phyloP scores from a whole-genome alignment of 2,329 filamentous ascomycete species.

The Calonectria pseudoreteaudii region DNA sequence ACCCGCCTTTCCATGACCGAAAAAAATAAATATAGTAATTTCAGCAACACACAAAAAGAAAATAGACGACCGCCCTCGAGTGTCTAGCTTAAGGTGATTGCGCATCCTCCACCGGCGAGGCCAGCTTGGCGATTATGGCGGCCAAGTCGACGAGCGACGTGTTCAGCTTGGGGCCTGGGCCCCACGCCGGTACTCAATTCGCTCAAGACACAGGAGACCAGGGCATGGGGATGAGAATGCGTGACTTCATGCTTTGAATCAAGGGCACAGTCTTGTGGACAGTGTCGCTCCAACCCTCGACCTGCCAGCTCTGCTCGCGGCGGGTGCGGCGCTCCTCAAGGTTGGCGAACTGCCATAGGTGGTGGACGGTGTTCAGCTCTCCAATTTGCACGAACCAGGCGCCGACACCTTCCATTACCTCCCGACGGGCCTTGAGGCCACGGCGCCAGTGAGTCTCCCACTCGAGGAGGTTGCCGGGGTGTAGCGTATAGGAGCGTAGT shows the following conservation, averaged over 20 bases:
- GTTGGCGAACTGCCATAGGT: slow-evolving; percentile 98
- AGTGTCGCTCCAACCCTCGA: slow-evolving; percentile 96
- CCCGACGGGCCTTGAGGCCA: slow-evolving; percentile 87
- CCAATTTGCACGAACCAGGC: slow-evolving; percentile 99
- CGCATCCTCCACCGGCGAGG: neutral
- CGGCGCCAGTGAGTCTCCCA: slow-evolving; percentile 99
- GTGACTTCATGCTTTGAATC: slow-evolving; percentile 96
- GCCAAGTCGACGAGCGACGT: neutral
- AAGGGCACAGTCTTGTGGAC: slow-evolving; percentile 98
- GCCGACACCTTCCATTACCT: slow-evolving; percentile 98
- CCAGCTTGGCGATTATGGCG: neutral
- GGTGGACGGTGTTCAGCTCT: slow-evolving; percentile 96
- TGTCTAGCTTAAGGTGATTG: no score
- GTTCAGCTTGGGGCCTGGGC: neutral
- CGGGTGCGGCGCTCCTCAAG: slow-evolving; percentile 91
- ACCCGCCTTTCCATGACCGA: slow-evolving; percentile 28
- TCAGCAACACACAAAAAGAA: neutral
- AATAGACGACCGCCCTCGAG: neutral
- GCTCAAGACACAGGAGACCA: slow-evolving; percentile 90
- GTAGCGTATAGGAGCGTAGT: slow-evolving; percentile 94
- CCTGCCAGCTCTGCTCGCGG: slow-evolving; percentile 93
- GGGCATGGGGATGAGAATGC: slow-evolving; percentile 92
- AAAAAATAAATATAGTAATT: slow-evolving; percentile 27
- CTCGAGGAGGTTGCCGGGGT: slow-evolving; percentile 94
- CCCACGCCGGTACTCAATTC: neutral